Conservation (phyloP, 1,139 yeast species). For the Candida buenavistaensis region DNA sequence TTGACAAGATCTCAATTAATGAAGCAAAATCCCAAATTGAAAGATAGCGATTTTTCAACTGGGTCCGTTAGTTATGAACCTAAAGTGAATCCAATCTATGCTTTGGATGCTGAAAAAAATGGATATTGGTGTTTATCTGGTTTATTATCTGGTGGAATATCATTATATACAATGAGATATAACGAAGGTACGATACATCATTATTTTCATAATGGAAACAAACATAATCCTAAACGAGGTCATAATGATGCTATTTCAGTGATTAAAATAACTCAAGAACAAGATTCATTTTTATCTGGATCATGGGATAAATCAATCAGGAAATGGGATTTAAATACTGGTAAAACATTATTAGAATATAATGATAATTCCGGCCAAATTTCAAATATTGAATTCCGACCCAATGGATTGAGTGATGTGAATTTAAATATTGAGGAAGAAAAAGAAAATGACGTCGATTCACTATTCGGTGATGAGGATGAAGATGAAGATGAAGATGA, state of each 20-base stretch:
- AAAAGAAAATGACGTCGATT: slow-evolving; percentile 56
- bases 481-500: slow-evolving; percentile 38
- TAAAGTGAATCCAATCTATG: slow-evolving; percentile 76
- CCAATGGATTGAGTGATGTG: slow-evolving; percentile 55
- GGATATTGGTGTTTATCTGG: slow-evolving; percentile 89
- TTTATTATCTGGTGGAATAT: slow-evolving; percentile 79
- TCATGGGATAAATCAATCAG: slow-evolving; percentile 83
- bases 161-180: slow-evolving; percentile 78
- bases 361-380: slow-evolving; percentile 72
- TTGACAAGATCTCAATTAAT: slow-evolving; percentile 42
- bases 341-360: slow-evolving; percentile 51
- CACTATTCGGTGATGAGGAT: slow-evolving; percentile 80
- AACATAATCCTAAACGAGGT: slow-evolving; percentile 23
- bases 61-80: slow-evolving; percentile 60
- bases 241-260: slow-evolving; percentile 80
- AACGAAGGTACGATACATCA: slow-evolving; percentile 82
- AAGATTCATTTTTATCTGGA: slow-evolving; percentile 71
- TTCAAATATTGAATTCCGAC: slow-evolving; percentile 76
- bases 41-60: slow-evolving; percentile 41
- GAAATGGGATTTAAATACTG: slow-evolving; percentile 86
- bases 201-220: slow-evolving; percentile 53
- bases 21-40: slow-evolving; percentile 43
- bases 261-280: slow-evolving; percentile 59
- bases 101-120: slow-evolving; percentile 79
- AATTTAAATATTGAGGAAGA: slow-evolving; percentile 16